Evolutionary conservation across 1,284 basidiomycete genomes (phyloP), one percentile per base, ranked within the genome.

Genomic region (Pseudozyma sp.): DNA sequence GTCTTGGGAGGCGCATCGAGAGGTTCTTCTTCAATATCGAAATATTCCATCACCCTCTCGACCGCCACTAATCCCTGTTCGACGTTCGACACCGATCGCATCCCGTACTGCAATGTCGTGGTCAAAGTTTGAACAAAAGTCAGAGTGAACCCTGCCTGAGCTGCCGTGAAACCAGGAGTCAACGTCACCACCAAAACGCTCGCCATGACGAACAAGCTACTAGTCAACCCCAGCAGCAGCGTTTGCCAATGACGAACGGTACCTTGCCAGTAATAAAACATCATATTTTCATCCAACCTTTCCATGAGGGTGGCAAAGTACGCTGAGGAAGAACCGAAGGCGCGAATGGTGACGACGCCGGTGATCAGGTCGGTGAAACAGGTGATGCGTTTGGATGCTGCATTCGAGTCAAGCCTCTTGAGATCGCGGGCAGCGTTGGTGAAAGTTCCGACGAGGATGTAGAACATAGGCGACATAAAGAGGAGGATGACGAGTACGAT

Each of bases 381-480:
- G 2, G 92, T 90, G 82, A 95, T 94, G 16, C 93, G 86, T 1
- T 90, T 85, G 2, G 90, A 91, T 4, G 85, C 79, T 75, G 92
- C 87, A n/a, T 91, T 78, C 0, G 91, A 91, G 80, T 92, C 91
- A 21, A 92, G 83, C 11, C 91, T 88, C 88, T 97, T 97, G 70
- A 97, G 87, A 83, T 97, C 94, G 76, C 94, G 88, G 3, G 95
- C 93, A 0, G 91, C 88, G 38, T 93, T 90, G 83, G 97, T 97
- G 87, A 95, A 96, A 1, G 88, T 85, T 5, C 92, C 91, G 53
- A 76, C 67, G n/a, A 80, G 56, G 38, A 56, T 72, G 56, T 83
- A 83, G 53, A 79, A 77, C n/a, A 82, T 47, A 31, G 81, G 69
- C 3, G 80, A n/a, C 36, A 72, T 64, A 14, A 76, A 71, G 18